phyloP scores from a whole-genome alignment of 495 filamentous ascomycete species.

The Aspergillus conjunctus region DNA sequence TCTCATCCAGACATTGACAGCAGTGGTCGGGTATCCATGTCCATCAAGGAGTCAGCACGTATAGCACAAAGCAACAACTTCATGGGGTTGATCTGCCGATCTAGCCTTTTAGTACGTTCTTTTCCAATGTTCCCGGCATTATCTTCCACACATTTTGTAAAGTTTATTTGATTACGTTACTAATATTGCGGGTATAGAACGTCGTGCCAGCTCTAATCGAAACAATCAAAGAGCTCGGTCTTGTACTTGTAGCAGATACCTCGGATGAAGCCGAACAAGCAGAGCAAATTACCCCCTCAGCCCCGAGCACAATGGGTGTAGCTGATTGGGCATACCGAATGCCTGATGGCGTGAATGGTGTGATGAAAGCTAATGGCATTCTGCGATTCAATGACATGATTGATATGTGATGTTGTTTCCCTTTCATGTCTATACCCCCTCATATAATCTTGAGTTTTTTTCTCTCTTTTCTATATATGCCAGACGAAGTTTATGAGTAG shows the following conservation, averaged over 20 bases:
- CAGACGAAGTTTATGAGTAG: conserved; percentile 20
- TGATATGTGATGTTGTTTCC: conserved; percentile 66
- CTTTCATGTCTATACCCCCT: conserved; percentile 16
- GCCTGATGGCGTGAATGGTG: conserved; percentile 77
- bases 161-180: conserved; percentile 7
- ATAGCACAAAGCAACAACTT: conserved; percentile 96
- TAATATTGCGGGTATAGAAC: conserved; percentile 57
- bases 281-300: conserved; percentile 45
- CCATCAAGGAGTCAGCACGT: conserved; percentile 91
- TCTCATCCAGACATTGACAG: conserved; percentile 52
- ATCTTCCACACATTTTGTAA: not conserved
- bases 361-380: conserved; percentile 82
- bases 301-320: conserved; percentile 45
- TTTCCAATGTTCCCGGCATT: not conserved
- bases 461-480: conserved; percentile 13
- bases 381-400: conserved; percentile 91
- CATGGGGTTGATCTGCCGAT: conserved; percentile 93
- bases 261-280: conserved; percentile 52
- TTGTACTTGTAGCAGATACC: conserved; percentile 90
- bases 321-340: conserved; percentile 51
- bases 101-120: conserved; percentile 69
- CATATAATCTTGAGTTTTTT: conserved; percentile 20
- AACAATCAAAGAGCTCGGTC: conserved; percentile 89
- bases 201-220: conserved; percentile 90
- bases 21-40: conserved; percentile 71